Evolutionary conservation across 2,329 filamentous ascomycete genomes (phyloP).

Genomic region (Emergomyces africanus): DNA sequence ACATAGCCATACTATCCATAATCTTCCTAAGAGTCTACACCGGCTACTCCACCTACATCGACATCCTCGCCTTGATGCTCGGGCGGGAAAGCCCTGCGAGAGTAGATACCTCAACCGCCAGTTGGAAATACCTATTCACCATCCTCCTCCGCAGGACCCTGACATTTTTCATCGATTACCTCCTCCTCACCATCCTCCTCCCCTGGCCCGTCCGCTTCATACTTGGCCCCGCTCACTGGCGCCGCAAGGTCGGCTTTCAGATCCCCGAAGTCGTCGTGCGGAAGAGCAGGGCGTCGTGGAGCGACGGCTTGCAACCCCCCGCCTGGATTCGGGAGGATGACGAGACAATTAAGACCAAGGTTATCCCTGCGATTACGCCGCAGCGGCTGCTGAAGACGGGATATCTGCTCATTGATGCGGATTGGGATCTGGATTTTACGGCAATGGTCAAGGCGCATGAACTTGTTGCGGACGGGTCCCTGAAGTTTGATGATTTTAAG

Average conservation of each 20-base stretch:
- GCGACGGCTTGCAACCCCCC: constrained; percentile 22
- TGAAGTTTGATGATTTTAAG: constrained; percentile 53
- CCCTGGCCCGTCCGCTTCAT: constrained; percentile 65
- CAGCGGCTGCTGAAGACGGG: constrained; percentile 66
- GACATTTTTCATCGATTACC: constrained; percentile 62
- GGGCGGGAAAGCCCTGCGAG: constrained; percentile 55
- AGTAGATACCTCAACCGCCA: constrained; percentile 45
- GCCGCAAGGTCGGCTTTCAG: constrained; percentile 62
- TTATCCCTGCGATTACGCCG: constrained; percentile 57
- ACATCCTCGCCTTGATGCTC: constrained; percentile 50
- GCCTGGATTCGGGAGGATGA: constrained; percentile 37
- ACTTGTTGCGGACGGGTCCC: constrained; percentile 45
- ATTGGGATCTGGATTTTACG: constrained; percentile 81
- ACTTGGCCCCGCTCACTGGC: constrained; percentile 58
- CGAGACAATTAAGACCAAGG: constrained; percentile 38
- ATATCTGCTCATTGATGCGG: constrained; percentile 69
- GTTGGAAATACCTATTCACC: constrained; percentile 44
- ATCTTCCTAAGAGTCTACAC: constrained; percentile 56
- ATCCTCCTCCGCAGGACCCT: constrained; percentile 48
- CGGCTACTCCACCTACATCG: constrained; percentile 61
- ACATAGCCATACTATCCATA: constrained; percentile 50
- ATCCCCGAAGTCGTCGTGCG: constrained; percentile 70
- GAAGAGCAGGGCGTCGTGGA: constrained; percentile 54
- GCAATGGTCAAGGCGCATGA: constrained; percentile 63
- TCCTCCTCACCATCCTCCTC: constrained; percentile 54